Evolutionary conservation across 2,329 filamentous ascomycete genomes (phyloP), one percentile per base, ranked within the genome.

Genomic region (Basipetospora sp.): DNA sequence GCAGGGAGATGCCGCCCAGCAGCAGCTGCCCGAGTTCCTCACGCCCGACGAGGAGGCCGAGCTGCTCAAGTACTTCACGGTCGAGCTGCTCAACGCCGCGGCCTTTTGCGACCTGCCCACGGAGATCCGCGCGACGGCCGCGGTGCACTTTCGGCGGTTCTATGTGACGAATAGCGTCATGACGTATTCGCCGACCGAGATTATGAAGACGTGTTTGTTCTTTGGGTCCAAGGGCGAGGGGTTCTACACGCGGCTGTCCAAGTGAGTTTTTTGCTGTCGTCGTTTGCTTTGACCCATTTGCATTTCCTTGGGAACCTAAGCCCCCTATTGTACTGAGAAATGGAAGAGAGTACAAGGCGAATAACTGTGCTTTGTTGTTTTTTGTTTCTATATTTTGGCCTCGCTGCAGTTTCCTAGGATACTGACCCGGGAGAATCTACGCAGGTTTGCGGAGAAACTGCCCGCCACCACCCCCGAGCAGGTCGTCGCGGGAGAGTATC

Each of bases 121-220:
- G 4, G 48, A 50, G 27, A 48, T 50, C 14, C 40, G 48, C 17
- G 77, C 80, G 18, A 94, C 87, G 5, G 84, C 85, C 3, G 81
- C 88, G 43, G 77, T 92, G 52, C 94, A 92, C 55, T 71, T 98
- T 42, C 81, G 84, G 40, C 81, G 90, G 41, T 96, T 98, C 68
- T 98, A 96, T 63, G 71, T 94, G 27, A 88, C 82, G 51, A 94
- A 96, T 60, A 92, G 83, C 29, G 75, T 87, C 51, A 94, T 96
- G 83, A 94, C 87, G 20, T 96, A 98, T 54, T 83, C 88, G 44
- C 88, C 87, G 0, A 81, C 83, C 44, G 78, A 85, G 44, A 81
- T 96, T 47, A 77, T 93, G 54, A 84, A 87, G 53, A 90, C 86
- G 20, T 84, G 82, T 26, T 71, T 98, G 39, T 96, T 92, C 64